Base-by-base conservation (phyloP, 257 asterid species). In the Scutellaria galericulata region DNA sequence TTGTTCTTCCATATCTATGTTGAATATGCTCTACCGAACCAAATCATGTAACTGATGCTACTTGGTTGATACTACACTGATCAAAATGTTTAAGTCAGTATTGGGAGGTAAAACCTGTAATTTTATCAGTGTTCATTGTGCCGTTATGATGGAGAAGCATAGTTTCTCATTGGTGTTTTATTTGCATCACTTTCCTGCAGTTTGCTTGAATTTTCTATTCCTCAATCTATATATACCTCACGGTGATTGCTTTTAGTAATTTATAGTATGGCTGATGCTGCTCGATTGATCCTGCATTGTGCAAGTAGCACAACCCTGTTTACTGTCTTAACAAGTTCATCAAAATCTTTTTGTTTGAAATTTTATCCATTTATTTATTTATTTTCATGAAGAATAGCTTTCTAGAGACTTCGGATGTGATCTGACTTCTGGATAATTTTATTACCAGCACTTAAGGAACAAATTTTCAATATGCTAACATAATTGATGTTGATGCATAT, bases 401-500 rank as follows among this genome's bases (percentile, higher is more conserved):
- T 47, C 53, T 11, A 14, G 18, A 47, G 53, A 47, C 53, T 8
- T 47, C 1, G 14, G 52, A 47, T 47, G 52, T 37, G 39, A 7
- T 60, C 39, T 37, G 7, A 11, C 39, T 61, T 35, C 44, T 45
- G 22, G 27, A 70, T 27, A 22, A 58, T 22, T 24, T 42, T 55
- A 20, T 22, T 44, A 55, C 10, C 57, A 7, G 67, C 35, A 57
- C 37, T 6, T 9, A 15, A 14, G 39, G 40, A 15, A 27, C 4
- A 2, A 5, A 14, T 58, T 59, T 58, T 71, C 40, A 18, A 18
- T 76, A 53, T 48, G 24, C 12, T 70, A 18, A 54, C 75, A 35
- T 69, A 40, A 31, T n/a, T 63, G 50, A 66, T 62, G 57, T 54
- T 64, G 72, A 73, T 64, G 60, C 18, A 18, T 74, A 7, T 66